These are phyloP conservation scores for Aspergillus nomiae DNA, from an alignment of 2,329 filamentous ascomycete species.

Conservation along the genomic window DNA sequence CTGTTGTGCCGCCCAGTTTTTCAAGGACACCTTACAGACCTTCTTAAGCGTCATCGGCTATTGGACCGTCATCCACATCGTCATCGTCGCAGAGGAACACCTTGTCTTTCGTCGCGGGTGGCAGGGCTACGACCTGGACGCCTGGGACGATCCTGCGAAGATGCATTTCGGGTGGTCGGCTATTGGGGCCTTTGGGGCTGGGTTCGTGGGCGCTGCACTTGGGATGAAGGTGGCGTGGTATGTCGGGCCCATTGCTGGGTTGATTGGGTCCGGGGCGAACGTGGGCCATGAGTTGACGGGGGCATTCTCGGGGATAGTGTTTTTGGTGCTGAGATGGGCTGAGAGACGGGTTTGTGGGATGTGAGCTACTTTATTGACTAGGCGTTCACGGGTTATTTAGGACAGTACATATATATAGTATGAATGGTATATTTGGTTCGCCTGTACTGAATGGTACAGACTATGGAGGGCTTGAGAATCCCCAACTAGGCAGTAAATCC, in stretches of 20 bases:
- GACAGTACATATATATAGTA: not conserved
- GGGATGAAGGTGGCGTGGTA: slow-evolving; percentile 41
- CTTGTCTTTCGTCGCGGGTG: slow-evolving; percentile 36
- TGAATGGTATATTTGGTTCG: not conserved
- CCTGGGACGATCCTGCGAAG: slow-evolving; percentile 32
- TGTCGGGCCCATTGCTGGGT: slow-evolving; percentile 32
- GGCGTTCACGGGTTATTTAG: not conserved
- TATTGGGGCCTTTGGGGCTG: slow-evolving; percentile 34
- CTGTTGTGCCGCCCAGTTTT: slow-evolving; percentile 36
- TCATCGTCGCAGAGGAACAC: slow-evolving; percentile 38
- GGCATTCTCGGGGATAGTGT: slow-evolving; percentile 31
- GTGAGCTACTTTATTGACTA: slow-evolving; percentile 3
- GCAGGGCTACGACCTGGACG: slow-evolving; percentile 36
- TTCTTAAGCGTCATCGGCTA: slow-evolving; percentile 53
- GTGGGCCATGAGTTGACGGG: slow-evolving; percentile 39
- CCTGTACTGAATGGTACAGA: not conserved
- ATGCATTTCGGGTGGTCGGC: slow-evolving; percentile 39
- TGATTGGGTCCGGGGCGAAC: slow-evolving; percentile 38
- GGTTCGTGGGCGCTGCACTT: slow-evolving; percentile 35
- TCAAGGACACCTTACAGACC: slow-evolving; percentile 43
- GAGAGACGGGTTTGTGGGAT: slow-evolving; percentile 31
- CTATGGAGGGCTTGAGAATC: slow-evolving; percentile 18
- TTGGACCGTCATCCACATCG: slow-evolving; percentile 48
- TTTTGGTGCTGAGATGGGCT: slow-evolving; percentile 31
- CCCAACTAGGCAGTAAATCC: slow-evolving; percentile 32